phyloP scores from a whole-genome alignment of 768 basidiomycete genomes.

The Roridomyces roridus region DNA sequence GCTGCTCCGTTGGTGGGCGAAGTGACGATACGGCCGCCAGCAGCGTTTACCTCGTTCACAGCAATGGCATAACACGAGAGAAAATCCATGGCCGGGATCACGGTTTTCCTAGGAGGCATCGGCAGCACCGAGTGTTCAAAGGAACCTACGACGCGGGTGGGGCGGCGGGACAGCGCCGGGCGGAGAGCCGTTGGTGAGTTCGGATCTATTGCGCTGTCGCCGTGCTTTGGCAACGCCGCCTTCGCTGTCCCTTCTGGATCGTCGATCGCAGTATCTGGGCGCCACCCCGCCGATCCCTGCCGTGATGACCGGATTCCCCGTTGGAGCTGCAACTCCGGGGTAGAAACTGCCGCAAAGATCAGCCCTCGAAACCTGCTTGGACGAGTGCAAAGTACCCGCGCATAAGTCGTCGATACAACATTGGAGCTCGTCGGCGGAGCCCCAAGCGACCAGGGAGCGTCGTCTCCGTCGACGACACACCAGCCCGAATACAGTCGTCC shows the following conservation, averaged over 20 bases:
- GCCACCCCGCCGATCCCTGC: slow-evolving; percentile 36
- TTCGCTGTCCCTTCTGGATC: slow-evolving; percentile 7
- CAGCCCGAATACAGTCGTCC: slow-evolving; percentile 89
- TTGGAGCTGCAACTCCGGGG: slow-evolving; percentile 48
- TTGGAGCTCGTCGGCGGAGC: slow-evolving; percentile 83
- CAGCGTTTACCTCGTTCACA: slow-evolving; percentile 94
- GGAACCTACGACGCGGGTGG: slow-evolving; percentile 67
- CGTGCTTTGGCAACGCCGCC: slow-evolving; percentile 21
- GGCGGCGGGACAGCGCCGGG: slow-evolving; percentile 28
- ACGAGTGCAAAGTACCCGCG: slow-evolving; percentile 62
- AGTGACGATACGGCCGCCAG: slow-evolving; percentile 93
- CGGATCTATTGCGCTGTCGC: slow-evolving; percentile 19
- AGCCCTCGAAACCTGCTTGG: slow-evolving; percentile 2
- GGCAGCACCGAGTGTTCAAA: slow-evolving; percentile 83
- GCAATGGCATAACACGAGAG: slow-evolving; percentile 94
- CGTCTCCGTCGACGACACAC: slow-evolving; percentile 79
- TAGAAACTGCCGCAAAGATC: slow-evolving; percentile 45
- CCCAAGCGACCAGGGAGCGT: slow-evolving; percentile 88
- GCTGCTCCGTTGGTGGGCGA: slow-evolving; percentile 94
- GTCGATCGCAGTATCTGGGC: slow-evolving; percentile 28
- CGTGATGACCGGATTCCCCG: slow-evolving; percentile 28
- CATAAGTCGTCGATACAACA: slow-evolving; percentile 90
- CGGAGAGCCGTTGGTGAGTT: slow-evolving; percentile 22
- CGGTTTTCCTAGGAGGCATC: slow-evolving; percentile 83
- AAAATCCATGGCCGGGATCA: slow-evolving; percentile 93